Percentiles rank a stretch among this genome's conserved stretches.
phyloP scores from a whole-genome alignment of 331 rosid genomes.

The Pyrus hybrid region DNA sequence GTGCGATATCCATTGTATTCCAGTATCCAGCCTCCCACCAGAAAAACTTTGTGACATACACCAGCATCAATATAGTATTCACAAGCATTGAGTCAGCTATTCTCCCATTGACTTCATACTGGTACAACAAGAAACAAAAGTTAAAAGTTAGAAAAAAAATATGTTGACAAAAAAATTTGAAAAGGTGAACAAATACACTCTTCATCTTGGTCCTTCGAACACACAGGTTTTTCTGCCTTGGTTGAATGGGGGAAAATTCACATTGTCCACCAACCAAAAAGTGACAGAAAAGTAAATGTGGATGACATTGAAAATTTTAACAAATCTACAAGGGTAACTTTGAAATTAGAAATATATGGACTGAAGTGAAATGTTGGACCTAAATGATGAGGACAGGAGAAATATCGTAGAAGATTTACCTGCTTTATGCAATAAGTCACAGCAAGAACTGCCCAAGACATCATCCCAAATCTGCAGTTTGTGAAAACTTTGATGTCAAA shows the following conservation, averaged over 20 bases:
- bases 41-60: slow-evolving; percentile 87
- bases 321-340: neutral
- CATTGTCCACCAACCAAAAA: too few relatives aligned
- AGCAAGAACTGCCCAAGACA: slow-evolving; percentile 99
- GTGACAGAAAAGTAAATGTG: neutral
- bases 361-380: neutral
- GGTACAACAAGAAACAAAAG: neutral
- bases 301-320: neutral
- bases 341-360: neutral
- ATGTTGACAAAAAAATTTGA: too few relatives aligned
- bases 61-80: slow-evolving; percentile 72
- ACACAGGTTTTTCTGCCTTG: neutral
- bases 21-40: slow-evolving; percentile 99
- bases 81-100: slow-evolving; percentile 92
- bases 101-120: slow-evolving; percentile 48
- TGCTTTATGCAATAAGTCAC: slow-evolving; percentile 96
- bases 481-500: slow-evolving; percentile 96
- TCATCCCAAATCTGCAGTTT: slow-evolving; percentile 99
- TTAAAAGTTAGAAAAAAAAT: neutral
- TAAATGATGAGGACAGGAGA: neutral
- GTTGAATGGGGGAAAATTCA: too few relatives aligned
- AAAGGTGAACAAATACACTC: neutral
- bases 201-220: neutral
- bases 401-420: slow-evolving; percentile 33
- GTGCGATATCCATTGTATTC: slow-evolving; percentile 99